A percentile compares a stretch with the other conserved stretches of the same genome.
phyloP scores from a whole-genome alignment of 2,329 filamentous ascomycete species.

The Geoglossum cookeanum region DNA sequence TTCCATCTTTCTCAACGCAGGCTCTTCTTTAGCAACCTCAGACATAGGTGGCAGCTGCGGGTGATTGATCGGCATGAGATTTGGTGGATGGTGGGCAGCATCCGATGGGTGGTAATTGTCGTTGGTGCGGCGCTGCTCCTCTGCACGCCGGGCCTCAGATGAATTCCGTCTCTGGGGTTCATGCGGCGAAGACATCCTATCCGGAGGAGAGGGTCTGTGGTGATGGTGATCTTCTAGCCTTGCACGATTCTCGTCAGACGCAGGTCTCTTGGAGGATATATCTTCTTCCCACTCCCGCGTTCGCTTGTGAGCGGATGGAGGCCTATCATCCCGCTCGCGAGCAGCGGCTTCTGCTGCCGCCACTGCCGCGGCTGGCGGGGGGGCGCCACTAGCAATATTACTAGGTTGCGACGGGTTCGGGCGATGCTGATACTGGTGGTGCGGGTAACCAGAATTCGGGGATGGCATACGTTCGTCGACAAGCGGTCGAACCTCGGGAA shows the following conservation, averaged over 20 bases:
- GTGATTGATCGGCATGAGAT: constrained; percentile 43
- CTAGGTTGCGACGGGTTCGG: constrained; percentile 38
- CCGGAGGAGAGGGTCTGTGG: constrained; percentile 37
- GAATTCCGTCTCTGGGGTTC: constrained; percentile 60
- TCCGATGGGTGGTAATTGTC: constrained; percentile 84
- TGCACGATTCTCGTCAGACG: constrained; percentile 72
- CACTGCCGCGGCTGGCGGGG: constrained; percentile 43
- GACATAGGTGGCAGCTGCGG: constrained; percentile 36
- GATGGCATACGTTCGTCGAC: constrained; percentile 78
- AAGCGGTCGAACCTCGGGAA: constrained; percentile 65
- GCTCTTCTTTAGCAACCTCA: constrained; percentile 38
- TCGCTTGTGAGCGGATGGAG: constrained; percentile 67
- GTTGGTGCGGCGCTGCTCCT: constrained; percentile 47
- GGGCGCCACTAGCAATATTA: constrained; percentile 49
- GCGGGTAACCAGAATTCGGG: constrained; percentile 70
- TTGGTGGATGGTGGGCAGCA: constrained; percentile 65
- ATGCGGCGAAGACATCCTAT: constrained; percentile 32
- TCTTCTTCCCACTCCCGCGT: constrained; percentile 81
- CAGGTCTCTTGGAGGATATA: constrained; percentile 55
- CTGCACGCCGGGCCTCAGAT: constrained; percentile 47
- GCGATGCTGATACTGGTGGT: constrained; percentile 63
- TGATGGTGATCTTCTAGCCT: constrained; percentile 70
- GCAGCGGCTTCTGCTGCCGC: constrained; percentile 49
- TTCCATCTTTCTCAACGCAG: constrained; percentile 85
- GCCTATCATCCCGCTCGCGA: constrained; percentile 52